Evolutionary conservation across 139 green algal species (phyloP), one percentile per base, ranked within the genome.

Genomic region (Mesostigma viride): DNA sequence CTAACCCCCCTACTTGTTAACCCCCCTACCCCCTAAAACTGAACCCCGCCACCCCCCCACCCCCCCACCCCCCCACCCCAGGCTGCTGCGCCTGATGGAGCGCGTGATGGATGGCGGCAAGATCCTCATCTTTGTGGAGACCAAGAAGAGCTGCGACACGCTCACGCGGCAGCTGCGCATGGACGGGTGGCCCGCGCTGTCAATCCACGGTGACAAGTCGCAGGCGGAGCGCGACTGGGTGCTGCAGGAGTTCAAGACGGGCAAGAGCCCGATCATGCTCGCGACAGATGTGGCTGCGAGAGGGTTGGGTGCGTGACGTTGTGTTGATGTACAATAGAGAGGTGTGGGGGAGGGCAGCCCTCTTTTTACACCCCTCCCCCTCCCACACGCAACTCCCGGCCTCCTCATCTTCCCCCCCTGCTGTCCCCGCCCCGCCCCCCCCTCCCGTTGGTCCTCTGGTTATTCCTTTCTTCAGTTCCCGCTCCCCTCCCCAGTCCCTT

Each of bases 91-190:
- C 31, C 65, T 89, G 36, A 66, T 89, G 57, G 81, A 85, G 65
- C 58, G 73, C 26, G 82, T 95, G 69, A 95, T 95, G 87, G 85
- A 90, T 47, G 85, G 85, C 60, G 66, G 68, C 64, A 72, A 70
- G 31, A 81, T 88, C 33, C 77, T 91, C 24, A 81, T 97, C 34
- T 97, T 97, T 77, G 84, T 83, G 63, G 89, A 95, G 56, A 97
- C 89, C 58, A 96, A 97, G 79, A 80, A 85, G 17, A 80, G 81
- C 35, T 96, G 89, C 76, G 91, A 97, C 73, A 77, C 85, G 71
- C 72, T 96, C 31, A 93, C 87, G 1, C 73, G 85, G 31, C 79
- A 87, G 67, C 77, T 97, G 70, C 79, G 91, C 33, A 85, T 70
- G 61, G 90, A 95, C 59, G 71, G 71, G 1, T 79, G 67, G 72